Evolutionary conservation across 495 filamentous ascomycete genomes (phyloP).

Genomic region (Penicillium tannophilum): DNA sequence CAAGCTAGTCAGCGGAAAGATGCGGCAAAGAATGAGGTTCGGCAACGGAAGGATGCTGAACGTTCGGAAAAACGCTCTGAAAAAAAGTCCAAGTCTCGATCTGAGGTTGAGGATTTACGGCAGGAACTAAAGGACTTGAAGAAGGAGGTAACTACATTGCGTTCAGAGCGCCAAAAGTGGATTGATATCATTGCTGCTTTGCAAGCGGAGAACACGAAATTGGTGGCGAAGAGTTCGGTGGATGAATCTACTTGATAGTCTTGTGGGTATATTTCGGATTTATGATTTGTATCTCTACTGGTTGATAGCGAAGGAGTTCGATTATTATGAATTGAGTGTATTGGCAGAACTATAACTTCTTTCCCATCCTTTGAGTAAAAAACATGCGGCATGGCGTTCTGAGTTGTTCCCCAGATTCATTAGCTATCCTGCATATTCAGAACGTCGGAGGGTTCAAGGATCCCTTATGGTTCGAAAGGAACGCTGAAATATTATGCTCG

Average conservation of each 20-base stretch:
- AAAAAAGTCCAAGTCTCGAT: conserved; percentile 53
- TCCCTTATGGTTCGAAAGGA: too few relatives aligned
- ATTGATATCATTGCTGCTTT: conserved; percentile 62
- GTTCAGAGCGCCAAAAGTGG: conserved; percentile 63
- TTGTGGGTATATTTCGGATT: background rate
- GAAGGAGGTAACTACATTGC: conserved; percentile 58
- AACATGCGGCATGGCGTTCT: background rate
- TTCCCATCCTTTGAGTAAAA: background rate
- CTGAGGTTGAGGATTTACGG: conserved; percentile 52
- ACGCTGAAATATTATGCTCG: too few relatives aligned
- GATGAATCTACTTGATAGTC: background rate
- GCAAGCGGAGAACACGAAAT: conserved; percentile 63
- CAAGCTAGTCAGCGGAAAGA: conserved; percentile 54
- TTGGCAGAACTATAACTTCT: background rate
- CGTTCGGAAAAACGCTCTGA: conserved; percentile 50
- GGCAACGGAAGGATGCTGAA: conserved; percentile 54
- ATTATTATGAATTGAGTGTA: background rate
- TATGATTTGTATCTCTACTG: background rate
- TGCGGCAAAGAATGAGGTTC: conserved; percentile 49
- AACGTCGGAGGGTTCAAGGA: too few relatives aligned
- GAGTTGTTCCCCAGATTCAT: background rate
- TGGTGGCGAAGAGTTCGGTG: conserved; percentile 29
- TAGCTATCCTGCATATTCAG: background rate
- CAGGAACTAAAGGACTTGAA: conserved; percentile 56
- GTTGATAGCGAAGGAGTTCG: background rate